These are phyloP conservation scores for Ganoderma boninense DNA, from an alignment of 1,284 basidiomycete genomes.

Conservation along the genomic window DNA sequence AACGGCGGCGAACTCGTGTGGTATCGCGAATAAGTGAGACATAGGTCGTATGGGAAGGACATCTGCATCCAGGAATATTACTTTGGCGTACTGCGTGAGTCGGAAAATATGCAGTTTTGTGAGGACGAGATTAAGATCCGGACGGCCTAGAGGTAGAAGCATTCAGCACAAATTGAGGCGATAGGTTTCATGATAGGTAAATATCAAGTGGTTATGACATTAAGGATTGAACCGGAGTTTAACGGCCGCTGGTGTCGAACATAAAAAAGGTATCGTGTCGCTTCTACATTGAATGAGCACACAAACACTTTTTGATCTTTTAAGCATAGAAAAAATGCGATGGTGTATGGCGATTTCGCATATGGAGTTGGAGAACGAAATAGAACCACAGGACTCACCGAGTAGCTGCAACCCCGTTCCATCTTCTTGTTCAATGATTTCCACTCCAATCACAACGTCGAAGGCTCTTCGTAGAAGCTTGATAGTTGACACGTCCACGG, in stretches of 20 bases:
- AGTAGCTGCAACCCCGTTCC: slow-evolving; percentile 75
- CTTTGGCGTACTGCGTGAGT: slow-evolving; percentile 85
- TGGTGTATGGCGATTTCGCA: not conserved
- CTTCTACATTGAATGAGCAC: no score
- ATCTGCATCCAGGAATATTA: slow-evolving; percentile 97
- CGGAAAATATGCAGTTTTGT: slow-evolving; percentile 97
- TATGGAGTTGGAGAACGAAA: not conserved
- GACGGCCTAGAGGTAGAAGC: slow-evolving; percentile 73
- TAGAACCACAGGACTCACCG: slow-evolving; percentile 61
- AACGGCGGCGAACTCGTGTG: slow-evolving; percentile 85
- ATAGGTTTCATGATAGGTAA: not conserved
- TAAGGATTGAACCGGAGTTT: not conserved
- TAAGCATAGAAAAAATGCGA: slow-evolving; percentile 7
- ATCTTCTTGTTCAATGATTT: slow-evolving; percentile 79
- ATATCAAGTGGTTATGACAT: slow-evolving; percentile 12
- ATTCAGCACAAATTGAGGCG: not conserved
- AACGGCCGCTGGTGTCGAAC: not conserved
- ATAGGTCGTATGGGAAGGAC: slow-evolving; percentile 89
- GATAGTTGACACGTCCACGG: slow-evolving; percentile 87
- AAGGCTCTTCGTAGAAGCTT: slow-evolving; percentile 84
- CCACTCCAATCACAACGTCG: slow-evolving; percentile 91
- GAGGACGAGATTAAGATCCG: slow-evolving; percentile 90
- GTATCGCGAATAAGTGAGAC: slow-evolving; percentile 85
- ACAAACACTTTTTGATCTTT: not conserved
- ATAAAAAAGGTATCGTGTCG: not conserved